Evolutionary conservation across 805 yeast genomes (phyloP), one percentile per base, ranked within the genome.

Genomic region (Tetrapisispora arboricola): DNA sequence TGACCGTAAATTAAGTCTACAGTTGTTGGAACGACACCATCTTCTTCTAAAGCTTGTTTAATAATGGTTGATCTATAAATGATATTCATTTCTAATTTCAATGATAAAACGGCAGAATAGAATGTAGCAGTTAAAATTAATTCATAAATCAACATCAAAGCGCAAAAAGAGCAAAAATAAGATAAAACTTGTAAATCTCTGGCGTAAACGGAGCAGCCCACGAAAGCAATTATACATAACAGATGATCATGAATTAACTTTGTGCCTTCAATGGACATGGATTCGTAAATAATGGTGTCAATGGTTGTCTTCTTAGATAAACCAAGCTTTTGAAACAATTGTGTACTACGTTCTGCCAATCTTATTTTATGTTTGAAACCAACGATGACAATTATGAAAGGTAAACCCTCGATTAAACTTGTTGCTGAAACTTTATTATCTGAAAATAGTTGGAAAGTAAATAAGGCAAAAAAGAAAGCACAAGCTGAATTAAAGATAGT

Each of bases 321-420:
- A 20, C 62, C 64, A 37, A 58, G 49, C 42, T 50, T 51, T 53
- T 57, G 47, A 54, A 54, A 55, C 38, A 61, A 55, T 30, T 64
- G 60, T 51, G 75, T 54, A 19, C 80, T 78, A 35, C 75, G 72
- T 17, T 72, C 65, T 1, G 96, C 81, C 47, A 87, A 71, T 11
- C 76, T 68, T 16, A 85, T 74, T 54, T 88, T 86, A 59, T 84
- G 83, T 58, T 85, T 87, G 64, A 90, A 90, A 2, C 97, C 98
- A 55, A 90, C 76, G 4, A 86, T 80, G 17, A 94, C 86, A 18
- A 90, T 94, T 55, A 90, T 72, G 62, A 90, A 90, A 18, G 98
- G 98, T 35, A 90, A 65, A 26, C 96, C 96, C 65, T 90, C 96
- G 43, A 87, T 75, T 49, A 90, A 68, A 41, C 84, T 76, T 41